Base-by-base conservation (phyloP, 192 early-diverging fungal genomes). In the Entophlyctis luteolus region DNA sequence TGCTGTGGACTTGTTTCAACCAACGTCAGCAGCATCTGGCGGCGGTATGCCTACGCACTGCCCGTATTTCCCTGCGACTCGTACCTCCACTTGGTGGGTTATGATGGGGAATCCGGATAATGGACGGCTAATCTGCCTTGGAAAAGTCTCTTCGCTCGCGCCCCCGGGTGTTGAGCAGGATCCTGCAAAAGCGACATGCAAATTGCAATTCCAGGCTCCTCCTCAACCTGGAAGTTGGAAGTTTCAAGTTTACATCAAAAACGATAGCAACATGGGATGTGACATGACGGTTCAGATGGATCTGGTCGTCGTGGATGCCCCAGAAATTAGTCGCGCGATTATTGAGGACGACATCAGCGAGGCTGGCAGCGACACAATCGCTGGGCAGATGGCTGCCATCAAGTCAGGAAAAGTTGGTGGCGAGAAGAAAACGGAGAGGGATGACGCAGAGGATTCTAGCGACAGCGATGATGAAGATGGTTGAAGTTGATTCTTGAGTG, bases 331-430 rank as follows among this genome's bases (percentile, higher is more conserved):
- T 48, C 23, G 23, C 12, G 85, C 86, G 58, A 79, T 88, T 3
- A 89, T 93, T 3, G 93, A 95, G 37, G 95, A 96, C 70, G 90
- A 93, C 55, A 98, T 98, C 56, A 93, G 92, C 18, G 96, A 98
- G 67, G 94, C 95, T 33, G 96, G 95, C 54, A 93, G 95, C 53
- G 93, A 96, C 75, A 89, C 90, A 34, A 88, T 98, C 71, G 94
- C 94, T 25, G 95, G 93, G 5, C 94, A 96, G 79, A 94, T 98
- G 93, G 87, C 90, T 36, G 72, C 90, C 79, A 84, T 94, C 83
- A 73, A 70, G 56, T 67, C 8, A 5, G 68, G 59, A 6, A 62
- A 62, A 50, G 22, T 62, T 59, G 32, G 58, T 35, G 68, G 59
- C 8, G 48, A 27, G 18, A 65, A 56, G 48, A 48, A 20, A 55